Evolutionary conservation across 805 yeast genomes (phyloP), one percentile per base, ranked within the genome.

Genomic region (Blastobotrys chiropterorum): DNA sequence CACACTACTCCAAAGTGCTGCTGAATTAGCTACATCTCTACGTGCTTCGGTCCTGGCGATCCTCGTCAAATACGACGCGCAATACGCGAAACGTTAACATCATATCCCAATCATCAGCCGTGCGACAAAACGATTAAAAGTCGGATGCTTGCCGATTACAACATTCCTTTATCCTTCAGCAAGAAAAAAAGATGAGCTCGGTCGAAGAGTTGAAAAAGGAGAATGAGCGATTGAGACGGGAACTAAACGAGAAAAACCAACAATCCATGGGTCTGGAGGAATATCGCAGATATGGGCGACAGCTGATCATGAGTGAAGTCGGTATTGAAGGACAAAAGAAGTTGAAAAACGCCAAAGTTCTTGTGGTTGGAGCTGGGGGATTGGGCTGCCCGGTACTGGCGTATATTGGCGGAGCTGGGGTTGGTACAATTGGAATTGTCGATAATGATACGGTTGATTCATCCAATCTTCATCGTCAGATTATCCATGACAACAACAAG

Each of bases 281-380:
- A 65, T 90, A 82, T 65, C 69, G 67, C 30, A 71, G 97, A 38
- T 94, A 94, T 67, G 98, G 99, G 2, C 77, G 99, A 50, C 99
- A 94, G 63, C 85, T 94, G 92, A 81, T 90, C 21, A 97, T 94
- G 1, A 94, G 95, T 2, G 85, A 80, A 53, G 73, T 90, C 48
- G 88, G 90, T 1, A 53, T 64, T 4, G 19, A 48, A 1, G 75
- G 73, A 43, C 99, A 94, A 65, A 48, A 76, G 5, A 71, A 68
- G 43, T 67, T 94, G 46, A 83, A 82, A 56, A 58, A 66, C 0
- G 53, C 92, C 1, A 78, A 72, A 48, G 78, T 90, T 0, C 67
- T 92, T 21, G 90, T 94, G 0, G 76, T 94, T 5, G 99, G 99
- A 1, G 97, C 97, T 0, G 99, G 99, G 8, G 99, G 99, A 0